Percentiles rank a stretch among this genome's conserved stretches.
Evolutionary conservation across 2,329 filamentous ascomycete genomes (phyloP).

Genomic region (Aspergillus melleus): DNA sequence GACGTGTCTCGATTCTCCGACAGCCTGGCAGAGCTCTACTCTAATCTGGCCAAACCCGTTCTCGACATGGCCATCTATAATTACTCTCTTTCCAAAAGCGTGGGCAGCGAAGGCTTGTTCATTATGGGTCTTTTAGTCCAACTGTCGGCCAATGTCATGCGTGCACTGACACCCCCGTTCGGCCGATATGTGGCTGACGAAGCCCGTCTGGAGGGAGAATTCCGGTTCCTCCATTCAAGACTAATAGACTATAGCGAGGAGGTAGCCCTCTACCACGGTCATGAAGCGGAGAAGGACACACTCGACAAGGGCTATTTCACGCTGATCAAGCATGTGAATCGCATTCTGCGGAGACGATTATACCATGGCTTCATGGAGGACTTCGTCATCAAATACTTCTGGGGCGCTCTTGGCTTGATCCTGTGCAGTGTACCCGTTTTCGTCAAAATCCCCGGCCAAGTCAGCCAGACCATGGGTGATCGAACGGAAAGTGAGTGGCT

Average conservation of each 20-base stretch:
- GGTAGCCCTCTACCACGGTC: slow-evolving; percentile 85
- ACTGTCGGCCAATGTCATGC: slow-evolving; percentile 88
- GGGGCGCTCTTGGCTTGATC: slow-evolving; percentile 87
- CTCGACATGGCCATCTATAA: slow-evolving; percentile 98
- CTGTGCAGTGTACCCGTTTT: slow-evolving; percentile 96
- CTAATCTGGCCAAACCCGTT: slow-evolving; percentile 90
- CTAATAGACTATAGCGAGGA: slow-evolving; percentile 97
- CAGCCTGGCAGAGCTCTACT: slow-evolving; percentile 90
- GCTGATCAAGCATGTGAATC: slow-evolving; percentile 97
- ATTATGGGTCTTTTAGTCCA: slow-evolving; percentile 95
- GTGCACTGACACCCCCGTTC: slow-evolving; percentile 90
- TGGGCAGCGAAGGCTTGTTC: slow-evolving; percentile 94
- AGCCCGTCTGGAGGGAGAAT: slow-evolving; percentile 90
- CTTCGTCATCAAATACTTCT: slow-evolving; percentile 99
- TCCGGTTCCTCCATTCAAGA: slow-evolving; percentile 89
- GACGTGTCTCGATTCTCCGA: slow-evolving; percentile 97
- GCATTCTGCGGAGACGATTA: slow-evolving; percentile 83
- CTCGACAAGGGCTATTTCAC: slow-evolving; percentile 99
- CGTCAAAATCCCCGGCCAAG: slow-evolving; percentile 79
- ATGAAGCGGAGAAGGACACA: slow-evolving; percentile 92
- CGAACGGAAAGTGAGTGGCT: slow-evolving; percentile 57
- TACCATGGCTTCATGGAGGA: slow-evolving; percentile 99
- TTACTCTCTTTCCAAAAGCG: slow-evolving; percentile 86
- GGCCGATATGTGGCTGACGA: slow-evolving; percentile 98
- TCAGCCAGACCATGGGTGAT: slow-evolving; percentile 52